phyloP scores from a whole-genome alignment of 257 asterid species.

The Nicotiana benthamiana region DNA sequence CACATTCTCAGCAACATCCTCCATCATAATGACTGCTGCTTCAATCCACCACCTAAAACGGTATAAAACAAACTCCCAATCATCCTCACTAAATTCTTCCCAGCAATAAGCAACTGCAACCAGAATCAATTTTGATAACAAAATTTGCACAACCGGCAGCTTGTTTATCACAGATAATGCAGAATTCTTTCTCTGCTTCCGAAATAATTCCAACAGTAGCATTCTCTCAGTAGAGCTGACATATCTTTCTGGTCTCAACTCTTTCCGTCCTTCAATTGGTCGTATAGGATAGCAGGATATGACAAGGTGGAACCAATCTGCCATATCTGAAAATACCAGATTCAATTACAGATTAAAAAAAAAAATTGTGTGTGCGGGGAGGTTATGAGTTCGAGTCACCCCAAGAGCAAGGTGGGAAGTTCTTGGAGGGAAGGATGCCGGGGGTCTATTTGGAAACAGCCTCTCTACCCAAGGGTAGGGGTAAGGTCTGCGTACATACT shows the following conservation, averaged over 20 bases:
- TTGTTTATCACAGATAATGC: constrained; percentile 61
- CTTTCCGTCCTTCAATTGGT: constrained; percentile 37
- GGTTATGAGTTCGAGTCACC: too few relatives aligned
- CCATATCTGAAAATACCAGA: constrained; percentile 55
- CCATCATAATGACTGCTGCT: constrained; percentile 68
- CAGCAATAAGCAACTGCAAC: constrained; percentile 86
- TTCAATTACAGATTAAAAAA: too few relatives aligned
- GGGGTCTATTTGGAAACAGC: too few relatives aligned
- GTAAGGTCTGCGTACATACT: too few relatives aligned
- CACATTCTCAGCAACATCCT: constrained; percentile 75
- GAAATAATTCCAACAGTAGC: constrained; percentile 58
- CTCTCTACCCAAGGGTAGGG: too few relatives aligned
- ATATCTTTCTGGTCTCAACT: constrained; percentile 52
- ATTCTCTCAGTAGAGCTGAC: constrained; percentile 47
- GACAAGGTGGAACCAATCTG: constrained; percentile 75
- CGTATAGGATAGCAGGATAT: constrained; percentile 76
- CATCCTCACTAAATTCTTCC: constrained; percentile 80
- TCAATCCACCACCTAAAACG: constrained; percentile 89
- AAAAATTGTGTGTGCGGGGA: too few relatives aligned
- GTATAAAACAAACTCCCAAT: constrained; percentile 79
- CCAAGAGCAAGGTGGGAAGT: too few relatives aligned
- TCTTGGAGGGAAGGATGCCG: too few relatives aligned
- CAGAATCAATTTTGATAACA: constrained; percentile 62
- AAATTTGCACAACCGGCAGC: constrained; percentile 60
- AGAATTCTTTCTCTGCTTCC: constrained; percentile 59